Evolutionary conservation across 2,329 filamentous ascomycete genomes (phyloP), one percentile per base, ranked within the genome.

Genomic region (Cadophora malorum): DNA sequence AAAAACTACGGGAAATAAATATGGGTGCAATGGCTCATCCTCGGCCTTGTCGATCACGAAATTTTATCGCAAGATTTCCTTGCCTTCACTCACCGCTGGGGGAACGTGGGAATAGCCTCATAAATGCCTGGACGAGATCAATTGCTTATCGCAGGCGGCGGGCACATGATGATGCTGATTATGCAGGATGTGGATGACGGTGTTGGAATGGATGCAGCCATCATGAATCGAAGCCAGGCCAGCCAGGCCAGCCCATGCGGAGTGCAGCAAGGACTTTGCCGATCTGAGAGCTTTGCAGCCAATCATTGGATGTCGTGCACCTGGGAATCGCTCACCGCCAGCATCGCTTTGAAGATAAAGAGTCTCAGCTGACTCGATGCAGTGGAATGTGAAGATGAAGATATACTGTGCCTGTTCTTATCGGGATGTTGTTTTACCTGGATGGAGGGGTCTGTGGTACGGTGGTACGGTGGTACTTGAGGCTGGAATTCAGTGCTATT

Each of bases 61-160:
- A 58, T 59, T 31, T 21, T 21, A 49, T 21, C 12, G n/a, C 45
- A 49, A 19, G n/a, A n/a, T 21, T 49, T n/a, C 21, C n/a, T 49
- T 21, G 16, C 25, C 23, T 45, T 62, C 35, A 59, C 61, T 31
- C 25, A 25, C 49, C 28, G 28, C 31, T 53, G 23, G 21, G 33
- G 21, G 14, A 45, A 45, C 4, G 28, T 69, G 47, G 58, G 68
- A 70, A 72, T 71, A 65, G n/a, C 71, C 63, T 72, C 71, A 72
- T 28, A 50, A 67, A 64, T 55, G 16, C 4, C 35, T 28, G 16
- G 23, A 49, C 8, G n/a, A 33, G 33, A 10, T 55, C 56, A 50
- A 63, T 47, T 63, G 47, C 69, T 71, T 71, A 71, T 71, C 69
- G 65, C 41, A 47, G n/a, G 16, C 7, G 41, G 33, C 33, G 23